Evolutionary conservation across 768 basidiomycete species (phyloP).

Genomic region (Trametes sanguinea): DNA sequence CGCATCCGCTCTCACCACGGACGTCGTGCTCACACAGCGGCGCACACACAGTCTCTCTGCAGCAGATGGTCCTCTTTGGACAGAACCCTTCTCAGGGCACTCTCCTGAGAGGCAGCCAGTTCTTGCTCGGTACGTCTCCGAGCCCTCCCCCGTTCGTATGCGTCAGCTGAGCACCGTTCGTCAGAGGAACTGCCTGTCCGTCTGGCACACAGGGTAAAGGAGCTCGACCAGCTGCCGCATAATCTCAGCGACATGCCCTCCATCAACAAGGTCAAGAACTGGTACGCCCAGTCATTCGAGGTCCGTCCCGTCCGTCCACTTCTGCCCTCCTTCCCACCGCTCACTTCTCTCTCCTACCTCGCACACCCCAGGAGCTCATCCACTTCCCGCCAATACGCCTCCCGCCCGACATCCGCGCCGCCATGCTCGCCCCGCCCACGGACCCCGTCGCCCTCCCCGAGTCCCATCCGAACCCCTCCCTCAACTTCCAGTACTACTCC

Average conservation of each 20-base stretch:
- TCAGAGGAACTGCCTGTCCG: conserved; percentile 93
- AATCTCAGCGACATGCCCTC: conserved; percentile 88
- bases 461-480: conserved; percentile 78
- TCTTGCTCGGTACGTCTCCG: conserved; percentile 66
- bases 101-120: conserved; percentile 87
- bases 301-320: conserved; percentile 45
- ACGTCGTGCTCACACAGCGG: not conserved
- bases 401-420: conserved; percentile 65
- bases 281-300: conserved; percentile 99
- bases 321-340: not conserved
- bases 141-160: conserved; percentile 1
- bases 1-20: not conserved
- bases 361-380: conserved; percentile 73
- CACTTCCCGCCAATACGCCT: conserved; percentile 79
- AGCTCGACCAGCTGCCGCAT: conserved; percentile 92
- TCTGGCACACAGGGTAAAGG: conserved; percentile 93
- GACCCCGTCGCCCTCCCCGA: conserved; percentile 61
- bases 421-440: conserved; percentile 52
- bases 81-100: conserved; percentile 96
- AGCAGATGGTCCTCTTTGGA: conserved; percentile 98
- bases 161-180: not conserved
- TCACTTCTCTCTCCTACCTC: not conserved
- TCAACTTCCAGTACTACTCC: conserved; percentile 47
- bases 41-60: conserved; percentile 70
- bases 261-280: conserved; percentile 93